Evolutionary conservation across 441 rosid genomes (phyloP), one percentile per base, ranked within the genome.

Genomic region (Pelargonium australe): DNA sequence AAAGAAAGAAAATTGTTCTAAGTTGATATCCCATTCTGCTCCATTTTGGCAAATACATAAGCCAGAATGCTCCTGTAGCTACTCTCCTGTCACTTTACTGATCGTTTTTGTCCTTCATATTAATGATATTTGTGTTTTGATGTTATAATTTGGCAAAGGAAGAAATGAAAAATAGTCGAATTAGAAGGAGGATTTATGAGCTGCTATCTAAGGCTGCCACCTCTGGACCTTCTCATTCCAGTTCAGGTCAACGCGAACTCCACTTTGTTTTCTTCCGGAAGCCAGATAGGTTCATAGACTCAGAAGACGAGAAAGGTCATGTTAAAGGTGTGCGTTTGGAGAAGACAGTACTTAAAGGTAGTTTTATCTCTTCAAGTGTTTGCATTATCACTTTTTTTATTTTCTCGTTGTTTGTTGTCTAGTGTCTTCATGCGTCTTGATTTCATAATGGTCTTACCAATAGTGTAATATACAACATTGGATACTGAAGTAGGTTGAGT

Each of bases 181-280:
- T 88, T 68, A 84, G 80, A 61, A 85, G 79, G 84, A 88, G 95
- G 79, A 79, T 91, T 73, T 79, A 90, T 44, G 97, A 95, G 70
- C 76, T 95, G 80, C 87, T 94, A 74, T 86, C 89, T 23, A 94
- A 85, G 80, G 94, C 92, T 14, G 85, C 85, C 65, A 44, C 76
- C 53, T 73, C 82, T 4, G 77, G 73, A 72, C 71, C 79, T 72
- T 76, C 85, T 61, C 63, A 67, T 72, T 83, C 83, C n/a, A 76
- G 74, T 70, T 75, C 85, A 53, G 86, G 81, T 77, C 90, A 83
- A 75, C 84, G 81, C 44, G 92, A 94, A 80, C 92, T 94, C 68
- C 92, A 89, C 72, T 91, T 94, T 82, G 82, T 89, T 81, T 94
- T 94, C 87, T 91, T 87, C 80, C 80, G 73, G 72, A 89, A 85